Percentiles rank a stretch among this genome's conserved stretches.
These are phyloP conservation scores for Arthrobotrys sinensis DNA, from an alignment of 2,329 filamentous ascomycete genomes.

Conservation along the genomic window DNA sequence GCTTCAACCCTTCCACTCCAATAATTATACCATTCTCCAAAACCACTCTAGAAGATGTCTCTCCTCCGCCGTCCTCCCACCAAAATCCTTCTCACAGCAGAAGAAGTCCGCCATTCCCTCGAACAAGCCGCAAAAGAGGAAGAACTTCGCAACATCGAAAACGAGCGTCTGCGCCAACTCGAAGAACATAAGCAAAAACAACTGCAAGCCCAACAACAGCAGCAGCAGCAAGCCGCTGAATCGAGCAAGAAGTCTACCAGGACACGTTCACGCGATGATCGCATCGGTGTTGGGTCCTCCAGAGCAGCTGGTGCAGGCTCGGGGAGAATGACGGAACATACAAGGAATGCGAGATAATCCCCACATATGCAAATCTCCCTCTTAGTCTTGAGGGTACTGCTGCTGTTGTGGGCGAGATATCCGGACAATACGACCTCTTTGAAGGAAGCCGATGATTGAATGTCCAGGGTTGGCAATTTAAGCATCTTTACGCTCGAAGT, in stretches of 20 bases:
- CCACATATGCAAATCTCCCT: neutral
- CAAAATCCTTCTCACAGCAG: constrained; percentile 77
- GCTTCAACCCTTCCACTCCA: too few species aligned
- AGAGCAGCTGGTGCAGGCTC: constrained; percentile 53
- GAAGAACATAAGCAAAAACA: constrained; percentile 55
- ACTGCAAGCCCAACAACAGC: constrained; percentile 33
- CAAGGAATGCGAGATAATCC: constrained; percentile 57
- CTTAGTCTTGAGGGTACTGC: neutral
- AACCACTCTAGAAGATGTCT: constrained; percentile 13
- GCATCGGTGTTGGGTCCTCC: constrained; percentile 65
- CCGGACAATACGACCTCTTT: neutral
- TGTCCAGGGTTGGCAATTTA: neutral
- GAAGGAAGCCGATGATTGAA: constrained; percentile 2
- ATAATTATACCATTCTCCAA: neutral
- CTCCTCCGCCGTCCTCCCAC: constrained; percentile 79
- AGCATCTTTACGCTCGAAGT: constrained; percentile 13
- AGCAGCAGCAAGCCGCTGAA: constrained; percentile 39
- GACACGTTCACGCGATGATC: constrained; percentile 66
- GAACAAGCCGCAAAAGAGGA: constrained; percentile 71
- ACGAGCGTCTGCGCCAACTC: constrained; percentile 49
- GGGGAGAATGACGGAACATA: constrained; percentile 60
- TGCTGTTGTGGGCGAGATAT: neutral
- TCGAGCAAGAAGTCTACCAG: constrained; percentile 60
- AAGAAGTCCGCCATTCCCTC: constrained; percentile 75
- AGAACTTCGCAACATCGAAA: constrained; percentile 55